Evolutionary conservation across 2,329 filamentous ascomycete genomes (phyloP), one percentile per base, ranked within the genome.

Genomic region (Bipolaris zeicola): DNA sequence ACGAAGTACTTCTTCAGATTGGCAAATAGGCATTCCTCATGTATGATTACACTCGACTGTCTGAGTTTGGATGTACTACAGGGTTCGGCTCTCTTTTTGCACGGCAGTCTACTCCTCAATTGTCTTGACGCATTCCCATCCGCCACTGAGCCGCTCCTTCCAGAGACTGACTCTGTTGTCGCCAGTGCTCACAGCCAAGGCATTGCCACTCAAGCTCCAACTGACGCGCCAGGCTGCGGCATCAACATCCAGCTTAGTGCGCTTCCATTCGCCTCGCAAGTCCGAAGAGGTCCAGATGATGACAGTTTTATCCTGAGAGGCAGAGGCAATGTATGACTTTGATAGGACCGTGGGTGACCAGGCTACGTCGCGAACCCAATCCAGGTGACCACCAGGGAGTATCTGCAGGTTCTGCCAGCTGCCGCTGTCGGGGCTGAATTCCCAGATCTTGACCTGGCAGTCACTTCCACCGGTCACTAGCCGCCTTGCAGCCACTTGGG

Each of bases 91-190:
- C 7, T 44, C 14, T n/a, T n/a, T 16, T 31, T 31, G 34, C n/a
- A 10, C n/a, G 14, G 24, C 22, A 38, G 33, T 28, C 52, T 74
- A 96, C 80, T 96, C 92, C 77, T 96, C 94, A 75, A 99, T 93
- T 57, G 91, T 92, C 85, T 96, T 97, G 65, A 98, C 91, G 71
- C 90, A 91, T 79, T 98, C 93, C 95, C 95, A 99, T 74, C 96
- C 91, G 52, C 95, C 95, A 75, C 90, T 90, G 68, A 99, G 81
- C 76, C 96, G 96, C 85, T 99, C 95, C 85, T 98, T 99, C 94
- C 94, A 99, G 76, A 99, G 79, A 51, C 89, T 96, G 53, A 99
- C 93, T 80, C 96, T 93, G 83, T 99, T 99, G 79, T 99, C 94
- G 24, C 90, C 91, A 37, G 92, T 92, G 73, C 90, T 95, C 61